Percentiles rank a stretch among this genome's conserved stretches.
These are phyloP conservation scores for slime mould (Dictyostelium discoideum) DNA, from an alignment of 78 protist species.

Conservation along the genomic window DNA sequence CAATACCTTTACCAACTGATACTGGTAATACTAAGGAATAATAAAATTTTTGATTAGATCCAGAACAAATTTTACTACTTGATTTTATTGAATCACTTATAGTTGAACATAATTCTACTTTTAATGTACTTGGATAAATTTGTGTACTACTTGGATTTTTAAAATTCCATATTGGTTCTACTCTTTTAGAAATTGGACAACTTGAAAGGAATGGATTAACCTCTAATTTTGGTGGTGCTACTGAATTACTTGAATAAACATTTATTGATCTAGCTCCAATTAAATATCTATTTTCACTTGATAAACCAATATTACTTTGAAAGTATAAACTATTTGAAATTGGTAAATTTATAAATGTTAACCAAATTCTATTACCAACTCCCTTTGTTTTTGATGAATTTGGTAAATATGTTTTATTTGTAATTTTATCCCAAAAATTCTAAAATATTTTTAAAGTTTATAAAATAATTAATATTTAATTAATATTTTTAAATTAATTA, in stretches of 20 bases:
- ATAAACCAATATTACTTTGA: neutral
- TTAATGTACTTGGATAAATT: neutral
- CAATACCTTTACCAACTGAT: neutral
- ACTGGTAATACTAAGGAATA: neutral
- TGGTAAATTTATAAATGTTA: slow-evolving; percentile 5
- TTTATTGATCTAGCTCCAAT: neutral
- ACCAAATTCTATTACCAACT: neutral
- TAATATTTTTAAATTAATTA: too few species aligned
- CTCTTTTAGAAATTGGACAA: neutral
- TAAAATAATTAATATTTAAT: too few species aligned
- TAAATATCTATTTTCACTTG: neutral
- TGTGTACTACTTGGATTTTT: slow-evolving; percentile 14
- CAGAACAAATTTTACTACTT: neutral
- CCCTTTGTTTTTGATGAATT: neutral
- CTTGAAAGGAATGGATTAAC: neutral
- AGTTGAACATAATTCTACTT: neutral
- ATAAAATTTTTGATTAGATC: neutral
- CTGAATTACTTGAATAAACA: neutral
- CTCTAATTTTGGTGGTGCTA: neutral
- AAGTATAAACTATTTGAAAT: neutral
- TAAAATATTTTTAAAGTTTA: neutral
- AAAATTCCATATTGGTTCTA: neutral
- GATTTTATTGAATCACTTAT: neutral
- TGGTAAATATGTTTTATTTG: neutral
- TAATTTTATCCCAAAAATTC: neutral